Base-by-base conservation (phyloP, 1,284 basidiomycete species). In the Sporisorium reilianum region DNA sequence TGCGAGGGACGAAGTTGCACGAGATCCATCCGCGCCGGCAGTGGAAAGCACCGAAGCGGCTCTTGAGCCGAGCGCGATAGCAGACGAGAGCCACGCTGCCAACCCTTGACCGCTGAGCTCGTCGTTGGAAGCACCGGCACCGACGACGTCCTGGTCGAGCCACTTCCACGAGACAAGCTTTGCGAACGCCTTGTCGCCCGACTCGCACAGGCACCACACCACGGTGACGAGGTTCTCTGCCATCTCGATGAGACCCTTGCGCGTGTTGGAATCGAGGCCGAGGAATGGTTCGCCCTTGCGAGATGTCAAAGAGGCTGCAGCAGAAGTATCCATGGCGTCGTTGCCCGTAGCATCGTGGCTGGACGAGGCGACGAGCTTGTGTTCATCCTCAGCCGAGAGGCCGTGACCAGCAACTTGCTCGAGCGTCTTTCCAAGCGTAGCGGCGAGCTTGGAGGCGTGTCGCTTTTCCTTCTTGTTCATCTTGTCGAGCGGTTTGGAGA, bases 381-480 rank as follows among this genome's bases (percentile, higher is more conserved):
- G 22, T 12, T 67, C 44, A 22, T 70, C 72, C 26, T 75, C 63
- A 1, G 54, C 60, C 14, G 73, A 55, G 18, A 72, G 56, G 1
- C 67, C 64, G 3, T 67, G 66, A 11, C 67, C 71, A 20, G 65
- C 67, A 6, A 70, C 38, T 16, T 61, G 52, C 10, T 74, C 71
- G 32, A 77, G 50, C 1, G 58, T 53, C 46, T 68, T 76, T 25
- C 74, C 79, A 9, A 77, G 61, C 18, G 52, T 48, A 16, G 71
- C 61, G 1, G 68, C 71, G n/a, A 81, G 64, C 45, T 80, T 83
- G 28, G 80, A 69, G 4, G 78, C 78, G 44, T 80, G 80, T 14
- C 83, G 58, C 55, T 74, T 80, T 55, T 84, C 80, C 71, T 84
- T 84, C 44, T 79, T 77, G 68, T 84, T 84, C 80, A 84, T 80